Evolutionary conservation across 2,329 filamentous ascomycete species (phyloP), one percentile per base, ranked within the genome.

Genomic region (Epichloe uncinata): DNA sequence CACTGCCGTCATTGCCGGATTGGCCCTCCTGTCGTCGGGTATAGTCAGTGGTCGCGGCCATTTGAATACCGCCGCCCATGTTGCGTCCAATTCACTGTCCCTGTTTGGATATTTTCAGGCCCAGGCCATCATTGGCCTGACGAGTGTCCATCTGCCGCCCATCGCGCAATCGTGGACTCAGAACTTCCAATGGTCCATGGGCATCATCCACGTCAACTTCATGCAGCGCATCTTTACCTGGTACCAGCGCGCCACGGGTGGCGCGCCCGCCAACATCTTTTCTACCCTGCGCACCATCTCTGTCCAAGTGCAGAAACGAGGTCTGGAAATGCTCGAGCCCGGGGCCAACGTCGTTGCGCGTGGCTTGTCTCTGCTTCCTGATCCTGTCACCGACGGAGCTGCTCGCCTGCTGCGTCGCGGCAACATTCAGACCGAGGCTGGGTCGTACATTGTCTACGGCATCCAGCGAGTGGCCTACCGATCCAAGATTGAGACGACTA

Each of bases 171-270:
- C 89, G 0, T 96, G 90, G 90, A 95, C 89, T 1, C 90, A 95
- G 69, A 91, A 95, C 69, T 95, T 96, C 71, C 85, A 94, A 63
- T 96, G 90, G 90, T 93, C 84, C 61, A 91, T 96, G 87, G 90
- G 90, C 59, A 89, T 96, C 59, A 95, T 96, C 60, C 79, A 79
- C 49, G 75, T 95, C 42, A 73, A 72, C 9, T 96, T 94, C 65
- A 77, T 95, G 69, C 87, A 96, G 69, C 73, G 73, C 37, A 85
- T 95, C 61, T 87, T 87, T 54, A 95, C 88, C 30, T 96, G 90
- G 90, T 96, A 95, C 64, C 90, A 95, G 69, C 85, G 90, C 54
- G 79, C 90, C 2, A 96, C 90, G 2, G 90, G 90, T 48, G 90
- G 90, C 55, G 87, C 78, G 1, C 85, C 90, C 0, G 82, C 87